Base-by-base conservation (phyloP, 2,329 filamentous ascomycete species). In the Calonectria montana region DNA sequence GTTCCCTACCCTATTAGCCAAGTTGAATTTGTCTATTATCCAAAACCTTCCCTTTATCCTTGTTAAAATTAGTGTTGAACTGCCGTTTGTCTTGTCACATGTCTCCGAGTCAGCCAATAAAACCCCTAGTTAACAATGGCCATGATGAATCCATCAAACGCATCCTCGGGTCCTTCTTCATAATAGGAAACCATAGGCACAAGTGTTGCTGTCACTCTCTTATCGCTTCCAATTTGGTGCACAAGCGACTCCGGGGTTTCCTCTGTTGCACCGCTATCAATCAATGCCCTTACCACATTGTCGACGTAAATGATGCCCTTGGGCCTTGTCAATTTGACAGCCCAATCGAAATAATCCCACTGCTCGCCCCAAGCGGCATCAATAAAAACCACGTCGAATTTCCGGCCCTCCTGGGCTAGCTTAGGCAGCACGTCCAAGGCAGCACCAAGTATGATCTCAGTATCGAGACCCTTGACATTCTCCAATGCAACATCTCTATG, bases 311-410 rank as follows among this genome's bases (percentile, higher is more conserved):
- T 82, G 9, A 79, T 81, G 0, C 85, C 85, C 0, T 84, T 82
- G 0, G 77, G 73, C n/a, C 82, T 80, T 0, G 80, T 82, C 77
- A 88, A 80, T 39, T 81, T 82, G 23, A 86, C 77, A 2, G 85
- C 85, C 74, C 80, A 80, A 67, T 88, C 82, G 53, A 89, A 87
- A 72, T 88, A 88, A 39, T 83, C 82, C 81, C 83, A 86, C 67
- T 88, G 87, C 72, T 87, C 86, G 53, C 81, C 80, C 80, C 87
- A 88, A 55, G 87, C 86, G 10, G 88, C 88, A 76, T 90, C 88
- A 45, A 90, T 86, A 69, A 89, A 89, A 1, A 87, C 84, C 71
- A 90, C 82, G 67, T 87, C 87, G 70, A 88, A 88, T 55, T 80
- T 80, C 10, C 80, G 80, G 1, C 85, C 83, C 69, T 88, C 84